Percentiles rank a stretch among this genome's conserved stretches.
These are phyloP conservation scores for Paratinospora sagittata DNA, from an alignment of 164 flowering plant genomes.

Conservation along the genomic window DNA sequence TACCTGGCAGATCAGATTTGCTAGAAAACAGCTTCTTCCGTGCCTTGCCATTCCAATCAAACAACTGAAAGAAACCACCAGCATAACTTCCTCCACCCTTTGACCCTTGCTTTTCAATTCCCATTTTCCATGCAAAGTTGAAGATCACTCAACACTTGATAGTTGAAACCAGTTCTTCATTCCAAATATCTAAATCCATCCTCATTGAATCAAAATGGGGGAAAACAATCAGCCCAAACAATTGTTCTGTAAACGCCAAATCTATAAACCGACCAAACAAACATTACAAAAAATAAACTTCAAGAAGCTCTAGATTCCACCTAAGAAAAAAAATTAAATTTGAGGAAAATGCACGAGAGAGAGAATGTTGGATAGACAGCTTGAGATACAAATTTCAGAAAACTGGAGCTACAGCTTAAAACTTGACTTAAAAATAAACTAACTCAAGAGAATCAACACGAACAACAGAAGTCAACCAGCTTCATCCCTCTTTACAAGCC, in stretches of 20 bases:
- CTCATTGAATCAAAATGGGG: constrained; percentile 14
- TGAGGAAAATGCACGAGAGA: no score
- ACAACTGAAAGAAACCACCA: constrained; percentile 80
- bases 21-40: constrained; percentile 75
- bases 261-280: not conserved
- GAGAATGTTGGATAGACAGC: not conserved
- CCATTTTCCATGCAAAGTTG: constrained; percentile 35
- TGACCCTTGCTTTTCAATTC: constrained; percentile 50
- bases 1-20: constrained; percentile 71
- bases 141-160: constrained; percentile 7
- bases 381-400: not conserved
- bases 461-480: not conserved
- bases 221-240: not conserved
- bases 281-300: not conserved
- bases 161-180: not conserved
- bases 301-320: not conserved
- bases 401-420: not conserved
- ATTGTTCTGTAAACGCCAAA: not conserved
- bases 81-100: constrained; percentile 61
- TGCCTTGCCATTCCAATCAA: constrained; percentile 91
- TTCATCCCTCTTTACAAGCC: not conserved
- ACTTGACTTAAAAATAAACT: not conserved
- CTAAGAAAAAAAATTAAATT: not conserved
- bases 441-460: no score
- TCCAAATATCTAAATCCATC: constrained; percentile 15